Conservation (phyloP, 805 yeast genomes). For the Cyberlindnera euphorbiiphila region DNA sequence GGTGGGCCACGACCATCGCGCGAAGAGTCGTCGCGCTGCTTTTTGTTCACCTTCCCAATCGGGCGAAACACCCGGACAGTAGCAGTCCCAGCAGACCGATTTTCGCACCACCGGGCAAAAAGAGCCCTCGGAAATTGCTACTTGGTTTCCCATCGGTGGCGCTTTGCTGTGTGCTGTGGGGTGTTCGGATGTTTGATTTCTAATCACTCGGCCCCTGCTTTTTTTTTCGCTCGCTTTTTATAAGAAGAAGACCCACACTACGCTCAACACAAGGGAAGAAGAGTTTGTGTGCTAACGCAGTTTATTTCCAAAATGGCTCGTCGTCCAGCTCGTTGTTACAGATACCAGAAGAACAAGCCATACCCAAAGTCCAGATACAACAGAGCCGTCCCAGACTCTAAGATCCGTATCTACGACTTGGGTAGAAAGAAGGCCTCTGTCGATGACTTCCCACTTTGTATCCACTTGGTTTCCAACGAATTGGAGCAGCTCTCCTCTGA, state of each 20-base stretch:
- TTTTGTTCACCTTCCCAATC: slow-evolving; percentile 7
- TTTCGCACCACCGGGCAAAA: too few relatives aligned
- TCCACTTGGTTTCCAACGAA: slow-evolving; percentile 99
- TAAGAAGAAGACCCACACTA: too few relatives aligned
- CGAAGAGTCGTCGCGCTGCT: too few relatives aligned
- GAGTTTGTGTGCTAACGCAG: too few relatives aligned
- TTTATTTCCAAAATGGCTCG: slow-evolving; percentile 99
- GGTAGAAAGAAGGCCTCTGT: slow-evolving; percentile 99
- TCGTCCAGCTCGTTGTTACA: slow-evolving; percentile 99
- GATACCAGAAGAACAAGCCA: slow-evolving; percentile 99
- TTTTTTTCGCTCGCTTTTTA: too few relatives aligned
- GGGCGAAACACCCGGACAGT: slow-evolving; percentile 10
- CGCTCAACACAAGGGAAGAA: too few relatives aligned
- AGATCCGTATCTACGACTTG: slow-evolving; percentile 98
- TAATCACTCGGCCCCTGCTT: slow-evolving; percentile 16
- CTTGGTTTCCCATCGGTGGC: slow-evolving; percentile 5
- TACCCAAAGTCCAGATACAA: slow-evolving; percentile 99
- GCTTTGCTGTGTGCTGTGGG: too few relatives aligned
- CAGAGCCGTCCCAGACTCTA: slow-evolving; percentile 99
- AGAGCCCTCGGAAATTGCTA: slow-evolving; percentile 12
- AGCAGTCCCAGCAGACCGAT: slow-evolving; percentile 12
- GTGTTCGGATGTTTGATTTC: slow-evolving; percentile 15
- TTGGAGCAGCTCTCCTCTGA: slow-evolving; percentile 98
- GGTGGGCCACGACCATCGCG: background rate
- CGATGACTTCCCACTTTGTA: slow-evolving; percentile 97